Base-by-base conservation (phyloP, 331 rosid species). In the Saraca asoca region DNA sequence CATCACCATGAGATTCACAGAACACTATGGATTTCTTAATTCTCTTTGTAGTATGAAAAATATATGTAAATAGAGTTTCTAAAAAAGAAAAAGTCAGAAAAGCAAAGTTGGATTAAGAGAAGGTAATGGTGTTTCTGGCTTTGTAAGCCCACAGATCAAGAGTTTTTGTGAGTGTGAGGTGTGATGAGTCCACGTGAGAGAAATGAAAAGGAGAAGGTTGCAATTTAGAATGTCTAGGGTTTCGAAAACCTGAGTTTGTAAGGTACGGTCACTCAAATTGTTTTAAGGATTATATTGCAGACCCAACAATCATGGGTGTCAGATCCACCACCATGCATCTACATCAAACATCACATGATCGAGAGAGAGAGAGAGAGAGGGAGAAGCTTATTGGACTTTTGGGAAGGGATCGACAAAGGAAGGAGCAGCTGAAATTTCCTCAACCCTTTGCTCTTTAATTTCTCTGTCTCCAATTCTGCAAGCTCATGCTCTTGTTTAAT, bases 251-350 rank as follows among this genome's bases (percentile, higher is more conserved):
- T 63, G 37, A 29, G 64, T 51, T 37, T 81, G 73, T 20, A 75
- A 68, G 80, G 74, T 79, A 73, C 77, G 57, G 80, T 65, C 63
- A 49, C 43, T 55, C 20, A 61, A 50, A n/a, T n/a, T n/a, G 19
- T 54, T 58, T 81, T 50, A 62, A 43, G 84, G 80, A 62, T 74
- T 62, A 58, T 16, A 64, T 29, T 70, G 61, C 56, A 72, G 82
- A 76, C 81, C 75, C 78, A 69, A 72, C 72, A 82, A 80, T 82
- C 88, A 74, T 87, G 79, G 81, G 73, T 76, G 72, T 80, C 88
- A 85, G 85, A 80, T 68, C 73, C 70, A 74, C 31, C 31, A 24
- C 31, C 31, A 24, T 24, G 39, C 77, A 56, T 56, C 55, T 53
- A 45, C 31, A 24, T 24, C 31, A n/a, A n/a, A 2, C 78, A 14